Evolutionary conservation across 2,329 filamentous ascomycete species (phyloP).

Genomic region (Ascochyta viciae-villosae): DNA sequence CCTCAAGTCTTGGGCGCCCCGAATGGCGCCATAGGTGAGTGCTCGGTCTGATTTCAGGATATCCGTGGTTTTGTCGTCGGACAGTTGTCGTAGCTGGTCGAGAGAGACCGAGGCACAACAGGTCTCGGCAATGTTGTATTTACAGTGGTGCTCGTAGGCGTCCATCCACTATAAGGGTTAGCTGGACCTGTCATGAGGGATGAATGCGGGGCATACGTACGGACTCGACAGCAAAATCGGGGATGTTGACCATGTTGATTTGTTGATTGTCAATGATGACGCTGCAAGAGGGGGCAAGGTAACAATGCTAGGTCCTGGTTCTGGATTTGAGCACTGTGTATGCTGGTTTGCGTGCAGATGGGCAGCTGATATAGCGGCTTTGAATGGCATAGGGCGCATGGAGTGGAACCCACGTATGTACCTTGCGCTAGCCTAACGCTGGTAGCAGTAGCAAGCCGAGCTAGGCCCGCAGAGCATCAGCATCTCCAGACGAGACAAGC

Average conservation of each 20-base stretch:
- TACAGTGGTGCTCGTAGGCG: slow-evolving; percentile 58
- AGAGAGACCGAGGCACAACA: slow-evolving; percentile 78
- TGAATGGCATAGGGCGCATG: slow-evolving; percentile 27
- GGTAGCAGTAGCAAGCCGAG: not conserved
- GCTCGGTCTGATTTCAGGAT: slow-evolving; percentile 62
- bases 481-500: too few species aligned
- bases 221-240: slow-evolving; percentile 74
- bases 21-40: slow-evolving; percentile 77
- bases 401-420: slow-evolving; percentile 1
- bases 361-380: slow-evolving; percentile 4
- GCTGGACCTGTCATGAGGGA: slow-evolving; percentile 13
- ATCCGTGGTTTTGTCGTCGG: slow-evolving; percentile 59
- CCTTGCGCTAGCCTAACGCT: slow-evolving; percentile 1
- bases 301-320: too few species aligned
- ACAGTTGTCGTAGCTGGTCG: slow-evolving; percentile 68
- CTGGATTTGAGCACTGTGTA: not conserved
- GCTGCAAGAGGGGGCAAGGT: too few species aligned
- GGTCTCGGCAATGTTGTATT: slow-evolving; percentile 79
- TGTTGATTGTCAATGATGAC: not conserved
- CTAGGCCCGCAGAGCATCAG: not conserved
- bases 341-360: slow-evolving; percentile 6
- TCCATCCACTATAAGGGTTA: slow-evolving; percentile 61
- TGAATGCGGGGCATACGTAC: slow-evolving; percentile 52
- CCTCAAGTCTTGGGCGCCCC: slow-evolving; percentile 69
- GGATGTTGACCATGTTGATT: slow-evolving; percentile 63